Evolutionary conservation across 441 rosid species (phyloP).

Genomic region (Populus hybrid): DNA sequence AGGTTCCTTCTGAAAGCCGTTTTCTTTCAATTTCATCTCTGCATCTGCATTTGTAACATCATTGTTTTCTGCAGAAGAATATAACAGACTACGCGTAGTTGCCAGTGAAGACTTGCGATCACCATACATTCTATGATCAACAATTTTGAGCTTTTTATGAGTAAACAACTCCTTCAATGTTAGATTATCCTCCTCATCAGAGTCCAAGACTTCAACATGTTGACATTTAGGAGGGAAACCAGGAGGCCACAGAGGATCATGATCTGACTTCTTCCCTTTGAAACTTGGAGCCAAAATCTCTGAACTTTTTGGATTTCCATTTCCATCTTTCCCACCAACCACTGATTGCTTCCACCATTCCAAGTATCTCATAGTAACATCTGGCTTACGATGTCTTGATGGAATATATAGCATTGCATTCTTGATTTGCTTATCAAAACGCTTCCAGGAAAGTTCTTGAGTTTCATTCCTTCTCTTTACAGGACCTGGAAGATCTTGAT

Average conservation of each 20-base stretch:
- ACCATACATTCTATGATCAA: not conserved
- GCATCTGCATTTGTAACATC: not conserved
- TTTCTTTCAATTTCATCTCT: not conserved
- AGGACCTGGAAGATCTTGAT: constrained; percentile 46
- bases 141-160: not conserved
- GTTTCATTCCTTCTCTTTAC: constrained; percentile 1
- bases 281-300: not conserved
- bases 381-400: constrained; percentile 25
- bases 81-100: not conserved
- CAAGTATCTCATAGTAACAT: constrained; percentile 33
- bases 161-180: not conserved
- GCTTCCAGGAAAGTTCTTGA: constrained; percentile 26
- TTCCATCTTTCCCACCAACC: not conserved
- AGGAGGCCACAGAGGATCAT: not conserved
- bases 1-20: not conserved
- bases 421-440: constrained; percentile 29
- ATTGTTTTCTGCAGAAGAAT: not conserved
- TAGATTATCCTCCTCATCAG: not conserved
- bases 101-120: not conserved
- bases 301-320: not conserved
- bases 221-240: not conserved
- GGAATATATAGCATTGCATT: constrained; percentile 36
- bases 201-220: not conserved
- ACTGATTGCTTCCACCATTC: constrained; percentile 46
- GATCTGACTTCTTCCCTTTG: not conserved